Evolutionary conservation across 768 basidiomycete species (phyloP), one percentile per base, ranked within the genome.

Genomic region (Phaeotremella fagi): DNA sequence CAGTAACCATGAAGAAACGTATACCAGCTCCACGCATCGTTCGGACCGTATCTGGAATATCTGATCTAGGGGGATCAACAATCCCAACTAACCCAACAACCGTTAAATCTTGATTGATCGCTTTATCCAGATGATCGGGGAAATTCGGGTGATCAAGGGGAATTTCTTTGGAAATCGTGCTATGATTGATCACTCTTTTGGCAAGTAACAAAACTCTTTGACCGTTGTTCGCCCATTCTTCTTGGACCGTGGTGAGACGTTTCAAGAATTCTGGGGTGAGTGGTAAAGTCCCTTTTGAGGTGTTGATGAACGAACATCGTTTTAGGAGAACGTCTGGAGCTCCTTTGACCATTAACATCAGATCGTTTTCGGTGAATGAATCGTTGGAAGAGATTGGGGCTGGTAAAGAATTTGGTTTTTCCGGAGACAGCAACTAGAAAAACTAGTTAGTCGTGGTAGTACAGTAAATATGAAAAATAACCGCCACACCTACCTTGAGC

Each of bases 1-100:
- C 84, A 75, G 75, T 86, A 50, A 85, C 82, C 76, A 85, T 82
- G 61, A 80, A 80, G 63, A 84, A 81, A 11, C 83, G 78, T 43
- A 84, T 81, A 3, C 82, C 82, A 6, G 83, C 84, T 14, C 78
- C 63, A 23, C 82, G 78, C 54, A 71, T 63, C 18, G 55, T 66
- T 1, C 49, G 44, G 31, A 74, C 66, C 2, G 69, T 71, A 14
- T 81, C 78, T 20, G 76, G 74, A 23, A 81, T 81, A 58, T 84
- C 83, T 16, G 75, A 75, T 24, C 80, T 78, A 4, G 82, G 79
- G 0, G 84, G 83, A 53, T 85, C 84, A 29, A 82, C 78, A 41
- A 85, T 70, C 0, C 81, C 82, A n/a, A 83, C 76, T 20, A 84
- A 77, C 1, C 82, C 82, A 31, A 83, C 80, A 33, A 83, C 74